These are phyloP conservation scores for Pseudopyricularia cyperi DNA, from an alignment of 2,329 filamentous ascomycete genomes.

Conservation along the genomic window DNA sequence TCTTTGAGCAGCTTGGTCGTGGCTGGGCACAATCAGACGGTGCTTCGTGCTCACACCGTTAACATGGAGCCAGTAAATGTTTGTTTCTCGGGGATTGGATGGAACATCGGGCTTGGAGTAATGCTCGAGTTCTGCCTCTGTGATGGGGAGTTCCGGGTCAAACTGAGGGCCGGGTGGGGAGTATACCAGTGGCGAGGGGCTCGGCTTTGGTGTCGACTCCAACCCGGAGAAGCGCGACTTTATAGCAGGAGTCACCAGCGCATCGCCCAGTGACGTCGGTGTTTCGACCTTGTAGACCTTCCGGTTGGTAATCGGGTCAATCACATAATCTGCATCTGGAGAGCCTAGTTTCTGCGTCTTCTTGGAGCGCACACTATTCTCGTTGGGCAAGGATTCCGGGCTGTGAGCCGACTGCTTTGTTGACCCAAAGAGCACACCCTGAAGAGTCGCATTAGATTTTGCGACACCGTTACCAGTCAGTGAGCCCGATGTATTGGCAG, in stretches of 20 bases:
- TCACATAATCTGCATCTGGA: conserved; percentile 23
- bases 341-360: neutral
- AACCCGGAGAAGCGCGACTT: conserved; percentile 18
- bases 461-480: conserved; percentile 25
- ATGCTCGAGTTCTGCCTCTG: neutral
- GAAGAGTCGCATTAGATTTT: conserved; percentile 12
- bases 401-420: conserved; percentile 20
- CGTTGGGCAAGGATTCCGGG: too few species aligned
- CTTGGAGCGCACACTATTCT: neutral
- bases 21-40: neutral
- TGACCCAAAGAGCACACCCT: conserved; percentile 27
- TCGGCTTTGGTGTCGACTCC: conserved; percentile 6
- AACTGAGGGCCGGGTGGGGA: neutral
- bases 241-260: conserved; percentile 8
- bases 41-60: conserved; percentile 5
- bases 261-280: conserved; percentile 7
- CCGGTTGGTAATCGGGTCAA: conserved; percentile 48
- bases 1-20: neutral
- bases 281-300: conserved; percentile 22
- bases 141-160: neutral
- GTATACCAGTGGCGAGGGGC: neutral
- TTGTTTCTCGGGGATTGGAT: neutral
- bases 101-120: conserved; percentile 7
- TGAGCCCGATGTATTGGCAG: conserved; percentile 16
- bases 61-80: neutral